These are phyloP conservation scores for Acarospora socialis DNA, from an alignment of 2,329 filamentous ascomycete species.

Conservation along the genomic window DNA sequence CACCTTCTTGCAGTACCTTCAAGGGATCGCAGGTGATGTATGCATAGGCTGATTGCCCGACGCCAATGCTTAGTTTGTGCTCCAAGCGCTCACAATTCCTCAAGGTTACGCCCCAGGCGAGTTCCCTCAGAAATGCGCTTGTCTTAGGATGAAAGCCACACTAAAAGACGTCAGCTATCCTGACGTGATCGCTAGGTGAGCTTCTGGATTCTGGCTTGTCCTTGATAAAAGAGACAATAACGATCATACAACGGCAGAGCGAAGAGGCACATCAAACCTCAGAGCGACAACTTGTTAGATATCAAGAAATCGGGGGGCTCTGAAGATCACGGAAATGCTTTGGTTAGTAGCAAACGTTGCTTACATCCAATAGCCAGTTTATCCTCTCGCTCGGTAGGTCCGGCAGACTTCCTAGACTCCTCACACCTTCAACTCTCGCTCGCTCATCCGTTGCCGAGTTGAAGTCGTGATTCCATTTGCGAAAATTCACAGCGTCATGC, in stretches of 20 bases:
- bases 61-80: conserved; percentile 32
- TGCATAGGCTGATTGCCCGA: conserved; percentile 38
- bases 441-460: conserved; percentile 5
- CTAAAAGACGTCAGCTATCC: conserved; percentile 25
- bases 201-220: no score
- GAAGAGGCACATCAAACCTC: no score
- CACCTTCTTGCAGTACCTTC: conserved; percentile 35
- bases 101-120: conserved; percentile 26
- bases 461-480: conserved; percentile 19
- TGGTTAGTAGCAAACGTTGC: no score
- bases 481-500: conserved; percentile 23
- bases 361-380: conserved; percentile 13
- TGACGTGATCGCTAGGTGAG: conserved; percentile 21
- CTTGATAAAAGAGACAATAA: no score
- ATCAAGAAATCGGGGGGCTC: no score
- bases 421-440: conserved; percentile 3
- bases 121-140: conserved; percentile 27
- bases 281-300: no score
- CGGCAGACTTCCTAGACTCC: conserved; percentile 12
- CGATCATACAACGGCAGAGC: no score
- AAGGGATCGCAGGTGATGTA: conserved; percentile 44
- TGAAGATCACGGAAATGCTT: no score
- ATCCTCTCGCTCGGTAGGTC: conserved; percentile 10
- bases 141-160: conserved; percentile 33
- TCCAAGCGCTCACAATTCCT: conserved; percentile 29